A percentile compares a stretch with the other conserved stretches of the same genome.
Conservation (phyloP, 805 yeast species). For the Ascoidea tarda region DNA sequence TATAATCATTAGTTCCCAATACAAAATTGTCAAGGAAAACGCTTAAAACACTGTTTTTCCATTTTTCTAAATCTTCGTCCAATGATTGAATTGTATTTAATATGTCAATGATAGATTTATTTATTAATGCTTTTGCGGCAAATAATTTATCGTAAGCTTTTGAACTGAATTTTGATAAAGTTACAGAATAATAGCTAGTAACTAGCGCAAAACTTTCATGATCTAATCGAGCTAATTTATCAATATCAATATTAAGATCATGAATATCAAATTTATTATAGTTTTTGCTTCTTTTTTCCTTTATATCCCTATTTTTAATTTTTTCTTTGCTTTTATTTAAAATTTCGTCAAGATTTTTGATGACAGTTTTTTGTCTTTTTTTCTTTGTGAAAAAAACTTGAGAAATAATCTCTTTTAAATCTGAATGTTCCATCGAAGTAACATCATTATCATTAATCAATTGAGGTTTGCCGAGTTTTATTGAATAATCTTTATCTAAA, state of each 20-base stretch:
- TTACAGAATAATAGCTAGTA: not conserved
- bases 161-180: conserved; percentile 3
- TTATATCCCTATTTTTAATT: not conserved
- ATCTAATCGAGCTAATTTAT: not conserved
- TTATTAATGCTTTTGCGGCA: not conserved
- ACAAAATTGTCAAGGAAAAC: not conserved
- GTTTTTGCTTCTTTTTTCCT: too few relatives aligned
- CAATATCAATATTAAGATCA: not conserved
- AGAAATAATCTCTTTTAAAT: not conserved
- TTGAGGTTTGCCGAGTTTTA: conserved; percentile 35
- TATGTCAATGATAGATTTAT: conserved; percentile 2
- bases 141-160: not conserved
- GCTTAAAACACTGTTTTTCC: not conserved
- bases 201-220: not conserved
- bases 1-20: not conserved
- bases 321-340: not conserved
- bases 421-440: conserved; percentile 12
- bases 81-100: conserved; percentile 4
- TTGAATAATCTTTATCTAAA: conserved; percentile 30
- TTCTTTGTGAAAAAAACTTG: conserved; percentile 8
- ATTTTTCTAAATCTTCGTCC: not conserved
- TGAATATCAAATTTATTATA: not conserved
- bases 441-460: conserved; percentile 26
- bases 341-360: not conserved
- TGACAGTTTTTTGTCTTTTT: not conserved